phyloP scores from a whole-genome alignment of 169 alveolate genomes.

The Plasmodium reichenowi region DNA sequence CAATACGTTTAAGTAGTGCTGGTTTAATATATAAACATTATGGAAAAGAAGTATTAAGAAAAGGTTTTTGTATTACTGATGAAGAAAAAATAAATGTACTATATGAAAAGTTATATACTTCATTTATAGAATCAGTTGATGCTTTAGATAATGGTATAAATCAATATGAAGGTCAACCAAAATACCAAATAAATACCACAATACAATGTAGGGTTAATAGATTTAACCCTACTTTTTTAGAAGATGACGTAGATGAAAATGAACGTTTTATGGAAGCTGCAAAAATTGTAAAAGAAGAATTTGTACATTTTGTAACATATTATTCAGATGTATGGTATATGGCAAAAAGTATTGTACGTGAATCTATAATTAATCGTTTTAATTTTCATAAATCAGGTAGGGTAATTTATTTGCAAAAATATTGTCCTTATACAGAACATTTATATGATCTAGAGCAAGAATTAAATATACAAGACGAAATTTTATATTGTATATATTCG shows the following conservation, averaged over 20 bases:
- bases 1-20: conserved; percentile 91
- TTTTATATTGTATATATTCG: conserved; percentile 74
- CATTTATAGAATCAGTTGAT: conserved; percentile 90
- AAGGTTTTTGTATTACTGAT: conserved; percentile 81
- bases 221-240: conserved; percentile 92
- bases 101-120: conserved; percentile 84
- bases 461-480: conserved; percentile 69
- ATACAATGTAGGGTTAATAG: conserved; percentile 86
- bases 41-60: conserved; percentile 84
- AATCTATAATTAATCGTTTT: conserved; percentile 80
- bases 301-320: conserved; percentile 65
- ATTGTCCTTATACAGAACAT: conserved; percentile 83
- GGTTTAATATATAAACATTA: conserved; percentile 93
- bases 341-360: conserved; percentile 74
- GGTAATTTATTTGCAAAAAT: conserved; percentile 78
- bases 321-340: conserved; percentile 79
- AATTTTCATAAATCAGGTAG: conserved; percentile 84
- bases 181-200: conserved; percentile 85
- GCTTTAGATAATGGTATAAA: conserved; percentile 94
- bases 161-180: conserved; percentile 82
- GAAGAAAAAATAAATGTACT: conserved; percentile 82
- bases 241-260: conserved; percentile 79
- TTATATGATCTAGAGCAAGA: conserved; percentile 81
- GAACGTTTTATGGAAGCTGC: conserved; percentile 86
- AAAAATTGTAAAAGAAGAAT: conserved; percentile 85